A percentile compares a stretch with the other conserved stretches of the same genome.
Conservation (phyloP, 192 early-diverging fungal species). For the Umbelopsis vinacea region DNA sequence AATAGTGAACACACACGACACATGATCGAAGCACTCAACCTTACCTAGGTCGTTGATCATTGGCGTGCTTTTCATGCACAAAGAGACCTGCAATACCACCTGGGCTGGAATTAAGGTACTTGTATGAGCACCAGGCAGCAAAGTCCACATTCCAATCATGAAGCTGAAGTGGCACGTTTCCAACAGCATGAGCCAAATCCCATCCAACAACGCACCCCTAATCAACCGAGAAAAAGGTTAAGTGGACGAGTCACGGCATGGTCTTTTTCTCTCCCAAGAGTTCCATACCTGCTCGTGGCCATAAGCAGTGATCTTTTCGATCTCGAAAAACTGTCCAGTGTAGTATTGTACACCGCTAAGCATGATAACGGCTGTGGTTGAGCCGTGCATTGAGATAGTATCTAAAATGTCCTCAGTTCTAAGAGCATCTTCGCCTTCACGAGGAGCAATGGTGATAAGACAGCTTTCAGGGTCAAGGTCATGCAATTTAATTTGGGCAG, state of each 20-base stretch:
- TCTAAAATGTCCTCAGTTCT: conserved; percentile 83
- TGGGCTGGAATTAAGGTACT: conserved; percentile 97
- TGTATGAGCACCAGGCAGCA: conserved; percentile 99
- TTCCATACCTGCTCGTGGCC: conserved; percentile 70
- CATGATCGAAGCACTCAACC: not conserved
- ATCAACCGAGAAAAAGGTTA: too few species aligned
- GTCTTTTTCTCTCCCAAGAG: too few species aligned
- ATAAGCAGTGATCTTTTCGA: conserved; percentile 81
- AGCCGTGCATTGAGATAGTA: conserved; percentile 72
- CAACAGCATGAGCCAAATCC: conserved; percentile 95
- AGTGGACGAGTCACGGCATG: too few species aligned
- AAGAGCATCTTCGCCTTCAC: conserved; percentile 70
- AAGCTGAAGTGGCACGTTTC: conserved; percentile 86
- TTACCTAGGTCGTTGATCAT: conserved; percentile 58
- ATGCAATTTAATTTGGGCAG: conserved; percentile 89
- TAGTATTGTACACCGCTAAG: conserved; percentile 95
- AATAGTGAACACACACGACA: not conserved
- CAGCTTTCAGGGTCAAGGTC: conserved; percentile 69
- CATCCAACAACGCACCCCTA: conserved; percentile 91
- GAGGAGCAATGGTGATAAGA: conserved; percentile 77
- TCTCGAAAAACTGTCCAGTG: conserved; percentile 89
- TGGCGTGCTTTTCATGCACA: conserved; percentile 84
- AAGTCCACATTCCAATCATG: conserved; percentile 98
- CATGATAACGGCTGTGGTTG: conserved; percentile 83
- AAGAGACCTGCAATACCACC: conserved; percentile 93